Percentiles rank a stretch among this genome's conserved stretches.
Conservation (phyloP, 352 stramenopile species). For the Globisporangium parvum region DNA sequence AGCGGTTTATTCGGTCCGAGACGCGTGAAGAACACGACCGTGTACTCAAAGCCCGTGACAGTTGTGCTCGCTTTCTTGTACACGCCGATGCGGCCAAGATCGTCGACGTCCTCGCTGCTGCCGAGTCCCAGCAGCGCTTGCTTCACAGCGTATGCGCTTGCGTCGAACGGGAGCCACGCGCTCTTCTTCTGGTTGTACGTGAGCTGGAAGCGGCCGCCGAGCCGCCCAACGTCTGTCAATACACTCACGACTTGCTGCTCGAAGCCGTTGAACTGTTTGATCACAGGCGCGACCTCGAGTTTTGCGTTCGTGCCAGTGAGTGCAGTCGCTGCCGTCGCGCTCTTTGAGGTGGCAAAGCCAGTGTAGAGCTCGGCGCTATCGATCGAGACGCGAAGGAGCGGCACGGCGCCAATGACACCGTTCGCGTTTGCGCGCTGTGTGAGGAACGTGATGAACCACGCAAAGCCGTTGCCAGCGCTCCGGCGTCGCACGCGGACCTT, state of each 20-base stretch:
- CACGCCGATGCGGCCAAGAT: constrained; percentile 42
- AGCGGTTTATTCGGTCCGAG: constrained; percentile 52
- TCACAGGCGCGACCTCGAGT: constrained; percentile 69
- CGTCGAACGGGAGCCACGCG: constrained; percentile 56
- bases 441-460: constrained; percentile 80
- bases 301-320: constrained; percentile 75
- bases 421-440: constrained; percentile 43
- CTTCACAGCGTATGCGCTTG: constrained; percentile 46
- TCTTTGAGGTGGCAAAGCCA: constrained; percentile 41
- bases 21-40: constrained; percentile 57
- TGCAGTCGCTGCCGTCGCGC: constrained; percentile 20
- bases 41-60: constrained; percentile 45
- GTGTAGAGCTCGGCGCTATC: constrained; percentile 52
- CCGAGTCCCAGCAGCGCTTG: constrained; percentile 40
- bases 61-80: constrained; percentile 38
- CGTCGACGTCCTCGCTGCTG: constrained; percentile 8
- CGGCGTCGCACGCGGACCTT: constrained; percentile 65
- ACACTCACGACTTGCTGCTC: constrained; percentile 89
- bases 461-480: constrained; percentile 67
- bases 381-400: constrained; percentile 67
- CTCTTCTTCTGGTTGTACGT: constrained; percentile 83
- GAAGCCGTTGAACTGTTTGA: constrained; percentile 88
- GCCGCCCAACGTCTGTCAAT: constrained; percentile 39
- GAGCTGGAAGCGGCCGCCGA: constrained; percentile 87
- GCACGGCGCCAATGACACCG: constrained; percentile 44